Base-by-base conservation (phyloP, 768 basidiomycete genomes). In the Paxillus rubicundulus region DNA sequence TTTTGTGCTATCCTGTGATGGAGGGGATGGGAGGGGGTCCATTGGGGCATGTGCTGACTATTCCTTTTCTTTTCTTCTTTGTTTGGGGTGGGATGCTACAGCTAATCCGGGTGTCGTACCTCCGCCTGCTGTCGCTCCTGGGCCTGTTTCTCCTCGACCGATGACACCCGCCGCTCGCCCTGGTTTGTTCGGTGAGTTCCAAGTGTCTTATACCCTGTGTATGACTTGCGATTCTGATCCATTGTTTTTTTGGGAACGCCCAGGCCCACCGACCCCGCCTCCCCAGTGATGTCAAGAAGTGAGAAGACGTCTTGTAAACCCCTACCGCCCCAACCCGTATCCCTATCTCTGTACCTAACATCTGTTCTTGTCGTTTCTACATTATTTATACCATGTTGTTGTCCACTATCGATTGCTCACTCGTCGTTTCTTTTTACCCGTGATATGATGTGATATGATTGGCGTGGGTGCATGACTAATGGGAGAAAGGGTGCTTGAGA, bases 71-170 rank as follows among this genome's bases (percentile, higher is more conserved):
- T 30, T 30, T 30, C 9, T 5, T 30, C 10, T 30, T 30, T 10
- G 7, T 18, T 47, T 12, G 24, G 24, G 24, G 34, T 50, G 45
- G 40, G 14, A 16, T 10, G 33, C 43, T 46, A 30, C 13, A 89
- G 87, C 88, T 4, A 87, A 88, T 61, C 85, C 86, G 3, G 64
- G 82, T 6, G 61, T 86, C 9, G 74, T 79, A 1, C 85, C 86
- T 0, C 83, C 86, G 1, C 69, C 73, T 2, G 72, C 79, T 0
- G 55, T 74, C 5, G 60, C 68, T 0, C 69, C 74, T 0, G 64
- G 71, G 1, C 70, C 66, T 4, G 49, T 67, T 21, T 57, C 63
- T 0, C 64, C 70, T 2, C 56, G 65, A 27, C 70, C 79, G 12
- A 62, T 69, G 40, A 69, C 77, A 0, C 82, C 84, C 9, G 73